phyloP scores from a whole-genome alignment of 768 basidiomycete species.

The Suillus lakei region DNA sequence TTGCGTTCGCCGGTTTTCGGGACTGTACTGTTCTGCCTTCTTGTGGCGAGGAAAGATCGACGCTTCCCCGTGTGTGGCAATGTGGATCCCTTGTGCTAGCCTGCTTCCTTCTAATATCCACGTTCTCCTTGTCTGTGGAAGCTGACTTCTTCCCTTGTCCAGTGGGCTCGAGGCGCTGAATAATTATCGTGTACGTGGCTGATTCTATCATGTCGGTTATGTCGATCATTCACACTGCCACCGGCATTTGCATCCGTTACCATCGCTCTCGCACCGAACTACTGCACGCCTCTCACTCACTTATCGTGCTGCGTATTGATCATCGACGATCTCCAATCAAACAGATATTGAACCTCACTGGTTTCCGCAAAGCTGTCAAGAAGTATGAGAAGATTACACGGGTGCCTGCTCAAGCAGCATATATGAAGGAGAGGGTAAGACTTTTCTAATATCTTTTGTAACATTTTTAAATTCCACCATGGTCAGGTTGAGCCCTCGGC shows the following conservation, averaged over 20 bases:
- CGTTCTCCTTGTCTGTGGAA: not conserved
- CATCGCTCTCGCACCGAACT: not conserved
- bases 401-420: constrained; percentile 73
- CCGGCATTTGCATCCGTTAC: not conserved
- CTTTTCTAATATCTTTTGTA: not conserved
- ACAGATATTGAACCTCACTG: constrained; percentile 86
- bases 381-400: constrained; percentile 85
- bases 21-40: not conserved
- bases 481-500: constrained; percentile 67
- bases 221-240: not conserved
- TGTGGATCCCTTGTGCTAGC: not conserved
- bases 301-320: not conserved
- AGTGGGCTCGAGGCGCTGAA: constrained; percentile 85
- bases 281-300: not conserved
- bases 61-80: not conserved
- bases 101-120: not conserved
- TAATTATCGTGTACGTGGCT: constrained; percentile 75
- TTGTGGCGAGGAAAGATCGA: not conserved
- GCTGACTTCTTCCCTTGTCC: constrained; percentile 5
- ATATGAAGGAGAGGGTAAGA: constrained; percentile 77
- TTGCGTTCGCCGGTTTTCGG: not conserved
- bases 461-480: not conserved
- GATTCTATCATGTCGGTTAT: not conserved
- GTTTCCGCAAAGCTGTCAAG: constrained; percentile 85
- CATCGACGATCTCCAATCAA: not conserved